Evolutionary conservation across 2,329 filamentous ascomycete species (phyloP).

Genomic region (Phyllosticta citrichinensis): DNA sequence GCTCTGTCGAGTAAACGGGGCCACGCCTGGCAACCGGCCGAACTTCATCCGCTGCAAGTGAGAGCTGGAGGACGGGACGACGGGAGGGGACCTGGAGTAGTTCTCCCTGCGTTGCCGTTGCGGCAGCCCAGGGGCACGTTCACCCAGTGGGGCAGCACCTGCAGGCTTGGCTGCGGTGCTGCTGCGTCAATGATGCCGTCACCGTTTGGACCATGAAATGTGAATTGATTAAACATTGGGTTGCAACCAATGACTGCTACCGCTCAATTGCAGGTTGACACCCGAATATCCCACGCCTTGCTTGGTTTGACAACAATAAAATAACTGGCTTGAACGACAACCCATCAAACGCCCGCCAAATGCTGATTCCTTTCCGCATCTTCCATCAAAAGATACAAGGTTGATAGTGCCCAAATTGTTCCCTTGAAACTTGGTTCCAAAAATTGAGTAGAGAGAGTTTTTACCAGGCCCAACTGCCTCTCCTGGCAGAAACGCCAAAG

Average conservation of each 20-base stretch:
- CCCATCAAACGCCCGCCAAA: slow-evolving; percentile 2
- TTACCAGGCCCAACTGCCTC: slow-evolving; percentile 39
- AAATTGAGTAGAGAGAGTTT: neutral
- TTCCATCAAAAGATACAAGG: neutral
- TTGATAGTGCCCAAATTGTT: neutral
- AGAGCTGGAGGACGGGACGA: no score
- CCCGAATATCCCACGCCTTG: slow-evolving; percentile 4
- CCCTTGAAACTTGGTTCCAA: neutral
- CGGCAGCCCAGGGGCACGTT: neutral
- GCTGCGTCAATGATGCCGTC: neutral
- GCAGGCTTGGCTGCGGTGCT: neutral
- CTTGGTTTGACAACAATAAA: slow-evolving; percentile 5
- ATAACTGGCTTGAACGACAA: neutral
- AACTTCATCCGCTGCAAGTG: neutral
- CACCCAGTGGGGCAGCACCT: neutral
- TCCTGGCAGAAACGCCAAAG: slow-evolving; percentile 35
- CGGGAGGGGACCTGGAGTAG: no score
- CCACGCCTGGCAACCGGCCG: neutral
- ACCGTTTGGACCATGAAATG: neutral
- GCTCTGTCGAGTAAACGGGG: neutral
- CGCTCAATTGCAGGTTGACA: neutral
- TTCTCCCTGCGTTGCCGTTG: no score
- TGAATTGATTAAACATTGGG: neutral
- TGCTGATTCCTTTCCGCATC: neutral
- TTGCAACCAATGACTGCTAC: neutral